A percentile compares a stretch with the other conserved stretches of the same genome.
These are phyloP conservation scores for Chrysoporthe cubensis DNA, from an alignment of 2,329 filamentous ascomycete genomes.

Conservation along the genomic window DNA sequence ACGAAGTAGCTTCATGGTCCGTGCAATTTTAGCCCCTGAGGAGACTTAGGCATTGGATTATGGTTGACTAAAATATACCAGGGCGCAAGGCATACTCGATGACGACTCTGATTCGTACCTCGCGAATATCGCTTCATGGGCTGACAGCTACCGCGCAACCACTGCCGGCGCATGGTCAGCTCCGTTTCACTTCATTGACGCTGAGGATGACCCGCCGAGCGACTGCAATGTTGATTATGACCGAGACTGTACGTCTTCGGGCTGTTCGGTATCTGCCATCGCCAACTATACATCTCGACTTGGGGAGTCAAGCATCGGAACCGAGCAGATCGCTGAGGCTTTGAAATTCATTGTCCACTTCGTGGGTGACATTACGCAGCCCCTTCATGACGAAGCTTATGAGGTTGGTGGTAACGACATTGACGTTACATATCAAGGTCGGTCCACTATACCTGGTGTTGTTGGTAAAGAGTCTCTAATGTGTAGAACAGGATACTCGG, in stretches of 20 bases:
- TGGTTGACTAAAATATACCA: not conserved
- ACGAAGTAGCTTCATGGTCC: conserved; percentile 37
- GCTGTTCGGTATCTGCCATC: conserved; percentile 51
- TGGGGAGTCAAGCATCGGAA: conserved; percentile 27
- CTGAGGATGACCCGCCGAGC: conserved; percentile 54
- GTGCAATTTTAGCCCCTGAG: not conserved
- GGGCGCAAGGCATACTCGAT: conserved; percentile 40
- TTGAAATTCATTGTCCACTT: conserved; percentile 52
- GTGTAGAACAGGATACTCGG: conserved; percentile 39
- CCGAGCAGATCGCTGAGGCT: conserved; percentile 38
- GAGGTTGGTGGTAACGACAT: conserved; percentile 62
- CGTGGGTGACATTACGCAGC: conserved; percentile 60
- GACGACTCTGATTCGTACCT: conserved; percentile 39
- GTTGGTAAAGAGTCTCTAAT: not conserved
- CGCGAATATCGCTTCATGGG: conserved; percentile 52
- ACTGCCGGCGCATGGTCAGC: conserved; percentile 49
- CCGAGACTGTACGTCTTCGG: conserved; percentile 48
- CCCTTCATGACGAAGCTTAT: conserved; percentile 57
- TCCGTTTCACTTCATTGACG: conserved; percentile 57
- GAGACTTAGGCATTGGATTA: too few species aligned
- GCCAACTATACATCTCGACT: conserved; percentile 40
- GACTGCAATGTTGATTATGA: conserved; percentile 47
- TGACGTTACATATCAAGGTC: conserved; percentile 52
- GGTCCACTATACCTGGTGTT: not conserved
- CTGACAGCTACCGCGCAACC: conserved; percentile 53